These are phyloP conservation scores for Diaporthe citrichinensis DNA, from an alignment of 2,329 filamentous ascomycete genomes.

Conservation along the genomic window DNA sequence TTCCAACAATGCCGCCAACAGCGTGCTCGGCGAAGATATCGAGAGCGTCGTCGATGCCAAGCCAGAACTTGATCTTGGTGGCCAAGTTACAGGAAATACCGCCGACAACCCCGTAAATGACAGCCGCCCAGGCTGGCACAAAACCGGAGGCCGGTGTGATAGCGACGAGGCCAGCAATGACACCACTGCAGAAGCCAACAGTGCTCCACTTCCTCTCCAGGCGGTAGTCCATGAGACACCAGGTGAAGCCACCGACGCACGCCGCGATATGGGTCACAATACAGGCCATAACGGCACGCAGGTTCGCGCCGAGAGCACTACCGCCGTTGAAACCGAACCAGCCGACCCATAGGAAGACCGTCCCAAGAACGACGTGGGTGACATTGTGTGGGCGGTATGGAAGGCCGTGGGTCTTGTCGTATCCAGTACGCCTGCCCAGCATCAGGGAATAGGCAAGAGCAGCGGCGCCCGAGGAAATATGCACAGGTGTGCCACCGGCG, in stretches of 20 bases:
- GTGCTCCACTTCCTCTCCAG: constrained; percentile 96
- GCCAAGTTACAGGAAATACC: constrained; percentile 85
- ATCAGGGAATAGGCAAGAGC: constrained; percentile 82
- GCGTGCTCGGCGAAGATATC: constrained; percentile 94
- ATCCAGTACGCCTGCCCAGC: constrained; percentile 77
- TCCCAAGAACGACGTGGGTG: constrained; percentile 80
- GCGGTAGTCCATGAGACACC: constrained; percentile 89
- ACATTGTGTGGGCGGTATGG: constrained; percentile 81
- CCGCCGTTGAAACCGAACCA: constrained; percentile 99
- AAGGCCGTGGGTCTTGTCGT: constrained; percentile 72
- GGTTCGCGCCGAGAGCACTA: constrained; percentile 83
- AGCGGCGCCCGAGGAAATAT: constrained; percentile 80
- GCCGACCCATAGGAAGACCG: constrained; percentile 88
- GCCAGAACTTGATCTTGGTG: constrained; percentile 83
- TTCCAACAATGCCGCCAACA: constrained; percentile 85
- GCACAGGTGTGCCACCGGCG: constrained; percentile 81
- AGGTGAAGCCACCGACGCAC: constrained; percentile 84
- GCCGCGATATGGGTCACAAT: constrained; percentile 91
- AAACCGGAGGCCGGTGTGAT: constrained; percentile 89
- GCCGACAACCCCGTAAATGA: constrained; percentile 71
- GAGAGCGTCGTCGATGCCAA: constrained; percentile 88
- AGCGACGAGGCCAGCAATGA: constrained; percentile 88
- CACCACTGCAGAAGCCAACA: constrained; percentile 92
- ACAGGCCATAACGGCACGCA: constrained; percentile 90
- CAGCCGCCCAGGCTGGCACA: constrained; percentile 75